Conservation (phyloP, 2,329 filamentous ascomycete genomes). For the Penicillium thymicola region DNA sequence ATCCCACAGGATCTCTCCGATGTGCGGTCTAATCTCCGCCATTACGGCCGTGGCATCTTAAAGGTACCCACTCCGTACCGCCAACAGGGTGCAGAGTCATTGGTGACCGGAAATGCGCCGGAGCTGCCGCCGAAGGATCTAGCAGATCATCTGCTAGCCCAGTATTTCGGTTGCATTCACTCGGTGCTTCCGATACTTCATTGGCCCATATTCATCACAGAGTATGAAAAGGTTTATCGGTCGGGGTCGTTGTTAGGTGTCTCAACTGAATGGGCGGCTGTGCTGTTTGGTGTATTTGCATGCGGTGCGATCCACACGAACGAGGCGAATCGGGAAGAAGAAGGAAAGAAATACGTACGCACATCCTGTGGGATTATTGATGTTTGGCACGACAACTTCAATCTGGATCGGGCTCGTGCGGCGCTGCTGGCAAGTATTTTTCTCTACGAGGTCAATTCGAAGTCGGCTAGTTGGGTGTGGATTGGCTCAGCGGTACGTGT, state of each 20-base stretch:
- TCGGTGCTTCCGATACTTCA: slow-evolving; percentile 80
- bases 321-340: slow-evolving; percentile 54
- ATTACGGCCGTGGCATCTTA: slow-evolving; percentile 73
- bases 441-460: slow-evolving; percentile 80
- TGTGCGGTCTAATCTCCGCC: slow-evolving; percentile 69
- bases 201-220: slow-evolving; percentile 75
- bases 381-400: slow-evolving; percentile 75
- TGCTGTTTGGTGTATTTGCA: slow-evolving; percentile 80
- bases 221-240: slow-evolving; percentile 74
- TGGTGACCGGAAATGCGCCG: slow-evolving; percentile 56
- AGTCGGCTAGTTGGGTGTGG: slow-evolving; percentile 82
- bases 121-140: slow-evolving; percentile 67
- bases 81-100: slow-evolving; percentile 47
- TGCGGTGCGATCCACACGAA: slow-evolving; percentile 73
- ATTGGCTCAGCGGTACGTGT: slow-evolving; percentile 74
- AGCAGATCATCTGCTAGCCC: slow-evolving; percentile 68
- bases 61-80: slow-evolving; percentile 70
- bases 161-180: slow-evolving; percentile 76
- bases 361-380: slow-evolving; percentile 68
- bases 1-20: slow-evolving; percentile 66
- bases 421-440: slow-evolving; percentile 73
- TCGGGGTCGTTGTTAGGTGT: slow-evolving; percentile 58
- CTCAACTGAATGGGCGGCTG: slow-evolving; percentile 68
- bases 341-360: slow-evolving; percentile 67
- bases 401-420: slow-evolving; percentile 70